Conservation (phyloP, 1,284 basidiomycete genomes). For the Rhodotorula sp. region DNA sequence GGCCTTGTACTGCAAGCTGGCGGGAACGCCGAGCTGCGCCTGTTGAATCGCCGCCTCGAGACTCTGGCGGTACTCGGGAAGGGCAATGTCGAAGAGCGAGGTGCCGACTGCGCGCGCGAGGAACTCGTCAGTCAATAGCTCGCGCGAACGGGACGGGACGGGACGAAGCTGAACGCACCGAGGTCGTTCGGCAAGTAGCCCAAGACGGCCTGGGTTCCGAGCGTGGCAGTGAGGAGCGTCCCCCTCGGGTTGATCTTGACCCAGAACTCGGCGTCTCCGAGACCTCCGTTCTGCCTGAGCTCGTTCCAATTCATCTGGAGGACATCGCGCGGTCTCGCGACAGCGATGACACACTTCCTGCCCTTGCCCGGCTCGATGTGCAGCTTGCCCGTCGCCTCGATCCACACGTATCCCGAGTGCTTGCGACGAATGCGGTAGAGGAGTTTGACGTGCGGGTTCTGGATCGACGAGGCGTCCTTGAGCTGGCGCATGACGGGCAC, state of each 20-base stretch:
- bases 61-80: constrained; percentile 18
- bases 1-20: constrained; percentile 32
- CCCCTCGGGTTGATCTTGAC: constrained; percentile 39
- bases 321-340: constrained; percentile 68
- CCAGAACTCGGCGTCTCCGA: constrained; percentile 44
- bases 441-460: constrained; percentile 61
- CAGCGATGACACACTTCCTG: constrained; percentile 73
- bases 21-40: constrained; percentile 24
- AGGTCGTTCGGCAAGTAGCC: background rate
- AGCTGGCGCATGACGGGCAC: constrained; percentile 88
- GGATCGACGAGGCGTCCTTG: constrained; percentile 62
- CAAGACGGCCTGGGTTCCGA: constrained; percentile 33
- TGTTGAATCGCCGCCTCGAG: constrained; percentile 28
- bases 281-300: constrained; percentile 36
- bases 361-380: constrained; percentile 85
- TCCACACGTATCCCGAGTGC: constrained; percentile 69
- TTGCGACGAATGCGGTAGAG: constrained; percentile 72
- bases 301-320: constrained; percentile 62
- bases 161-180: background rate
- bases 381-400: constrained; percentile 78
- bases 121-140: background rate
- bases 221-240: constrained; percentile 39
- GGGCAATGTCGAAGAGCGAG: constrained; percentile 21
- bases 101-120: constrained; percentile 17
- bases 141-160: too few species aligned